These are phyloP conservation scores for Paramecium sexaurelia DNA, from an alignment of 73 alveolate species.

Conservation along the genomic window DNA sequence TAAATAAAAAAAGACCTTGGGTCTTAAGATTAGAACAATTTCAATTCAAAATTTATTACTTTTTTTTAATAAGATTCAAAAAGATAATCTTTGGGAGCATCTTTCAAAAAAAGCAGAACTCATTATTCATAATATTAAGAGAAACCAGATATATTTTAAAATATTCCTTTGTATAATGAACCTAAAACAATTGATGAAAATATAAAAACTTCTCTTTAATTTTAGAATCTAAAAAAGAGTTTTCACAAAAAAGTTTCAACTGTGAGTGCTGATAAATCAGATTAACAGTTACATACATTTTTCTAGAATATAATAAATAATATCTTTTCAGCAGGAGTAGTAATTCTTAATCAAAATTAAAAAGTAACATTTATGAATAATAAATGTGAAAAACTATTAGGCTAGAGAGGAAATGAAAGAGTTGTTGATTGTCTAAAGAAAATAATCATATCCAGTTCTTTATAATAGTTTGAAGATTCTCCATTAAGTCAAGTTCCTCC, in stretches of 20 bases:
- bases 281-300: background rate
- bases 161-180: background rate
- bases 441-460: background rate
- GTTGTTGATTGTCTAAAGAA: background rate
- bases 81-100: background rate
- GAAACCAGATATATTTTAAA: background rate
- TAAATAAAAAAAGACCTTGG: background rate
- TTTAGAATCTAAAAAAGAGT: background rate
- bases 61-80: background rate
- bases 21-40: background rate
- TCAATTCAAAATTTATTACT: background rate
- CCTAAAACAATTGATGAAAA: background rate
- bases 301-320: background rate
- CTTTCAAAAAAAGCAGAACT: constrained; percentile 31
- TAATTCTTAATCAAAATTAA: background rate
- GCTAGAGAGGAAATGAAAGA: background rate
- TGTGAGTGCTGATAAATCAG: constrained; percentile 4
- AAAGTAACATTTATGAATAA: background rate
- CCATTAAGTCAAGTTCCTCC: background rate
- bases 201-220: background rate
- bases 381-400: constrained; percentile 6
- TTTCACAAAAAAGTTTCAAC: background rate
- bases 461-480: background rate
- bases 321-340: background rate
- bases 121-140: background rate